These are phyloP conservation scores for Fonsecaea pedrosoi DNA, from an alignment of 2,329 filamentous ascomycete genomes.

Conservation along the genomic window DNA sequence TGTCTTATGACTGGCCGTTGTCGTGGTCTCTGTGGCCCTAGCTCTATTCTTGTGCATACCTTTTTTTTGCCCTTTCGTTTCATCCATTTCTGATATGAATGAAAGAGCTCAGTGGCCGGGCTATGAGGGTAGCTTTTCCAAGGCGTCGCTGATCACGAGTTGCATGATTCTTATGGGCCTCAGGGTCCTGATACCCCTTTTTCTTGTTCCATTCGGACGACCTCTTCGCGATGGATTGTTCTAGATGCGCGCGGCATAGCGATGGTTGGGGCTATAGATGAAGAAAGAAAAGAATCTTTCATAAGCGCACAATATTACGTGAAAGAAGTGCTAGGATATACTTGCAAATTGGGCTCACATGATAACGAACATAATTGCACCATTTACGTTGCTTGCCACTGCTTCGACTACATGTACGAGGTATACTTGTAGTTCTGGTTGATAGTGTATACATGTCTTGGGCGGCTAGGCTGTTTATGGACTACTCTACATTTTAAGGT, in stretches of 20 bases:
- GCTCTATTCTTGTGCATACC: conserved; percentile 26
- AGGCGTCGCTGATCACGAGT: conserved; percentile 69
- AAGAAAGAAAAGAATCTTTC: not conserved
- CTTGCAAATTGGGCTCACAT: not conserved
- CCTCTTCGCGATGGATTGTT: not conserved
- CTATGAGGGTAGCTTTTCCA: conserved; percentile 63
- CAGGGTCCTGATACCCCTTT: conserved; percentile 33
- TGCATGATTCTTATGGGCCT: conserved; percentile 42
- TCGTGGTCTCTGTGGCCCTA: conserved; percentile 19
- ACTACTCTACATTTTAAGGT: too few relatives aligned
- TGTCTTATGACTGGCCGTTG: conserved; percentile 51
- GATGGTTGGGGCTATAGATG: conserved; percentile 4
- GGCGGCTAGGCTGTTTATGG: too few relatives aligned
- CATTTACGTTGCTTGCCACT: too few relatives aligned
- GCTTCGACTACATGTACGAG: too few relatives aligned
- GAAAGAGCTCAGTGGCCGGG: conserved; percentile 20
- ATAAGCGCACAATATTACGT: not conserved
- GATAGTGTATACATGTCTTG: too few relatives aligned
- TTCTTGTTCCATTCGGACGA: not conserved
- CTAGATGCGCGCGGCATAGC: not conserved
- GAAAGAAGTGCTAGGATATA: not conserved
- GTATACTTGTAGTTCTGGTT: too few relatives aligned
- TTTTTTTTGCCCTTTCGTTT: conserved; percentile 23
- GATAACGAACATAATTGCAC: too few relatives aligned
- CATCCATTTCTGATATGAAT: conserved; percentile 20